Evolutionary conservation across 116 monocot genomes (phyloP), one percentile per base, ranked within the genome.

Genomic region (Dioscorea cayenensis): DNA sequence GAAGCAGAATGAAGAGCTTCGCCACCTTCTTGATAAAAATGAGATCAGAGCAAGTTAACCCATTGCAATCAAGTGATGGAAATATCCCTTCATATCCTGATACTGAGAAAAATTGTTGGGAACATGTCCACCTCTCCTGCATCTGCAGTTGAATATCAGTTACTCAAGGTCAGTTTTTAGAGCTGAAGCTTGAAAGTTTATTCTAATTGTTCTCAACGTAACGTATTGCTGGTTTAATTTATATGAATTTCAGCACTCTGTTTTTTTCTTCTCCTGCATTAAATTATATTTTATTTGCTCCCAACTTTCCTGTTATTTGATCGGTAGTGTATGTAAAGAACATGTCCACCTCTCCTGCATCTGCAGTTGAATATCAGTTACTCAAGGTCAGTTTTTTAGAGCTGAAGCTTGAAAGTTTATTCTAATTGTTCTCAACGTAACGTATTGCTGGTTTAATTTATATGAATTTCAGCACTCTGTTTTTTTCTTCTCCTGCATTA

Each of bases 1-100:
- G 78, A 89, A 90, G 43, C 86, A 94, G 63, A 99, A 99, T 82
- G 89, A 94, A 80, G 91, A 94, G 63, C 89, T 99, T 6, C 86
- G 99, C 28, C 36, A 19, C 60, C 52, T 74, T 58, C 76, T 99
- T 19, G 89, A 99, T 78, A 85, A 80, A n/a, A 71, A 66, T 94
- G 66, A 89, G 99, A 71, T 84, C 73, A 58, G 85, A 90, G 23
- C 83, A 84, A 49, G 64, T 52, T 18, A 72, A 49, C 17, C 10
- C 58, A 5, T 76, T 69, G 23, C 64, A 72, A 37, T 58, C 73
- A 80, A 78, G 70, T 64, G 59, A 69, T 67, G 66, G 23, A 67
- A 77, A 58, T 76, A 35, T 23, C 6, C 77, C 58, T 7, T 73
- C 62, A 66, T 36, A 63, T 43, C 28, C 59, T 49, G 78, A 89